phyloP scores from a whole-genome alignment of 2,329 filamentous ascomycete genomes.

The Alternaria triticina region DNA sequence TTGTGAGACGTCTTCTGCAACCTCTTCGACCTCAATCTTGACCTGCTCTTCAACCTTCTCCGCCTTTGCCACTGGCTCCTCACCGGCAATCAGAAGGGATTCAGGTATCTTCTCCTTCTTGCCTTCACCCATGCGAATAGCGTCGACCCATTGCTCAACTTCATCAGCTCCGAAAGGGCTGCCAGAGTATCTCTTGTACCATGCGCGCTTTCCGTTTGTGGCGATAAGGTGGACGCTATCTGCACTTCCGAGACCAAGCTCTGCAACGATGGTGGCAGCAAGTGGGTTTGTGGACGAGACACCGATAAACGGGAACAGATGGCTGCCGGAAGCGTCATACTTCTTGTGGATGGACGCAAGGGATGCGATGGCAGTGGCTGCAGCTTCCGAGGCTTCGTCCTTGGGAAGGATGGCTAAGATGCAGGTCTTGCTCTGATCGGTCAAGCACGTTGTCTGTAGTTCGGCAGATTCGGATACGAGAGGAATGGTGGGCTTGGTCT shows the following conservation, averaged over 20 bases:
- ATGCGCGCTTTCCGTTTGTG: conserved; percentile 81
- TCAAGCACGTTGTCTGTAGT: conserved; percentile 75
- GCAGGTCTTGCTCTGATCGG: conserved; percentile 78
- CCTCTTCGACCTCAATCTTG: conserved; percentile 42
- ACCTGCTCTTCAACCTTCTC: conserved; percentile 36
- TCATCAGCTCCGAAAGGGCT: conserved; percentile 62
- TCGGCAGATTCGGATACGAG: conserved; percentile 68
- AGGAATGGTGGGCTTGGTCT: conserved; percentile 66
- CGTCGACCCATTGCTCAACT: conserved; percentile 87
- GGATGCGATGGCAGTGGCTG: conserved; percentile 50
- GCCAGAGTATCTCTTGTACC: conserved; percentile 79
- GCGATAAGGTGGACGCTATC: conserved; percentile 75
- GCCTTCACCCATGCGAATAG: conserved; percentile 88
- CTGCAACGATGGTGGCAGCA: conserved; percentile 61
- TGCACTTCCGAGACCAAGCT: conserved; percentile 64
- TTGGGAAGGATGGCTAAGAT: conserved; percentile 66
- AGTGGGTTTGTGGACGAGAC: conserved; percentile 69
- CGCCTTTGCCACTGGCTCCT: conserved; percentile 25
- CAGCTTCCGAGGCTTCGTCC: conserved; percentile 57
- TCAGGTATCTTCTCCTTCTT: conserved; percentile 74
- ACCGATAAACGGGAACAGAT: conserved; percentile 83
- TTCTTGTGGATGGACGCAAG: conserved; percentile 79
- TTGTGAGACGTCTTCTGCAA: conserved; percentile 23
- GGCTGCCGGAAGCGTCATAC: conserved; percentile 68
- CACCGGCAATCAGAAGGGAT: conserved; percentile 42